These are phyloP conservation scores for Vigna angularis DNA, from an alignment of 306 rosid species.

Conservation along the genomic window DNA sequence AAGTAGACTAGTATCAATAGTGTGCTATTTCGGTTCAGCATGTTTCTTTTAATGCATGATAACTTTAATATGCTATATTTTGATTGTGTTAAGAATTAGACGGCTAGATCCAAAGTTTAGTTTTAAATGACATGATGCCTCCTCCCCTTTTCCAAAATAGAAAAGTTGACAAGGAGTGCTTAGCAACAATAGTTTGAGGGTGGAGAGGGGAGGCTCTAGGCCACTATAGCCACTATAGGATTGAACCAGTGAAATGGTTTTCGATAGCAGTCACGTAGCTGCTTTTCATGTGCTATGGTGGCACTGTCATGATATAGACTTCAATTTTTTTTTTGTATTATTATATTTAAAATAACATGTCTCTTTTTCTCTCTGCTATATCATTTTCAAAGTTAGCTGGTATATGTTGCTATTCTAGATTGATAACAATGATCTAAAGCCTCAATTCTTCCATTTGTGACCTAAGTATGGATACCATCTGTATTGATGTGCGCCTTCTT, in stretches of 20 bases:
- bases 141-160: background rate
- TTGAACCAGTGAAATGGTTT: background rate
- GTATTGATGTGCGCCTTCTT: background rate
- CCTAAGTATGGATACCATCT: background rate
- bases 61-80: background rate
- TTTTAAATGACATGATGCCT: background rate
- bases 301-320: background rate
- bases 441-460: background rate
- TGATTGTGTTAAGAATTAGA: background rate
- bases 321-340: background rate
- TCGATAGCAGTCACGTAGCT: background rate
- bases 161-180: background rate
- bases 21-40: background rate
- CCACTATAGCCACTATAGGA: background rate
- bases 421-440: background rate
- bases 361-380: background rate
- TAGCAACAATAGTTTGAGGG: too few relatives aligned
- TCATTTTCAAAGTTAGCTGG: background rate
- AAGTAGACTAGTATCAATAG: background rate
- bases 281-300: background rate
- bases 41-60: slow-evolving; percentile 9
- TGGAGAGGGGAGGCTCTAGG: too few relatives aligned
- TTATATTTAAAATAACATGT: background rate
- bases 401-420: background rate
- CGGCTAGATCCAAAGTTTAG: background rate